These are phyloP conservation scores for Aristolochia californica DNA, from an alignment of 164 flowering plant genomes.

Conservation along the genomic window DNA sequence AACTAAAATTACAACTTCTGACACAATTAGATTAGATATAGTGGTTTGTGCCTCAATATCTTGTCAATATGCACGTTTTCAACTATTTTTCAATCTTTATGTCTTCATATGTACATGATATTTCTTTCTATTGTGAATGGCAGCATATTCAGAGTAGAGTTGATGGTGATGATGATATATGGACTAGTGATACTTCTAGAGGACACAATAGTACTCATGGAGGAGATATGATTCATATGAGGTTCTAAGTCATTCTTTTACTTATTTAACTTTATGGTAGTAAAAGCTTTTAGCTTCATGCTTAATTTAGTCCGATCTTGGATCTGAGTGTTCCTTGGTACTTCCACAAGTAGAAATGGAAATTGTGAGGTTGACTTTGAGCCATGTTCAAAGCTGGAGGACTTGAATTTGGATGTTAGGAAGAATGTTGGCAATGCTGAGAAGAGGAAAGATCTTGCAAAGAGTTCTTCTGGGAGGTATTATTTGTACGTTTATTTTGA, in stretches of 20 bases:
- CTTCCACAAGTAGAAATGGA: slow-evolving; percentile 27
- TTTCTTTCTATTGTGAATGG: slow-evolving; percentile 6
- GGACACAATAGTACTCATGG: slow-evolving; percentile 22
- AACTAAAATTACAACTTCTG: no score
- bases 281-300: neutral
- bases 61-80: no score
- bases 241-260: slow-evolving; percentile 25
- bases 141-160: slow-evolving; percentile 30
- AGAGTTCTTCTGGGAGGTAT: slow-evolving; percentile 40
- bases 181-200: slow-evolving; percentile 18
- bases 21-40: no score
- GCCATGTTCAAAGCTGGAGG: slow-evolving; percentile 86
- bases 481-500: neutral
- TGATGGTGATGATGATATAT: slow-evolving; percentile 35
- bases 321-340: slow-evolving; percentile 6
- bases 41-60: no score
- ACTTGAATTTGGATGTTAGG: slow-evolving; percentile 71
- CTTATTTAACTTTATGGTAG: neutral
- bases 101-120: neutral
- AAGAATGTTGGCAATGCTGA: slow-evolving; percentile 30
- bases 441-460: slow-evolving; percentile 21
- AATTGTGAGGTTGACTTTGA: slow-evolving; percentile 49
- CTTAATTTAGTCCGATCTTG: slow-evolving; percentile 4
- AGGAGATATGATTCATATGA: slow-evolving; percentile 19
- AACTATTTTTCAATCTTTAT: no score